These are phyloP conservation scores for Nidula microcarpa DNA, from an alignment of 768 basidiomycete genomes.

Conservation along the genomic window DNA sequence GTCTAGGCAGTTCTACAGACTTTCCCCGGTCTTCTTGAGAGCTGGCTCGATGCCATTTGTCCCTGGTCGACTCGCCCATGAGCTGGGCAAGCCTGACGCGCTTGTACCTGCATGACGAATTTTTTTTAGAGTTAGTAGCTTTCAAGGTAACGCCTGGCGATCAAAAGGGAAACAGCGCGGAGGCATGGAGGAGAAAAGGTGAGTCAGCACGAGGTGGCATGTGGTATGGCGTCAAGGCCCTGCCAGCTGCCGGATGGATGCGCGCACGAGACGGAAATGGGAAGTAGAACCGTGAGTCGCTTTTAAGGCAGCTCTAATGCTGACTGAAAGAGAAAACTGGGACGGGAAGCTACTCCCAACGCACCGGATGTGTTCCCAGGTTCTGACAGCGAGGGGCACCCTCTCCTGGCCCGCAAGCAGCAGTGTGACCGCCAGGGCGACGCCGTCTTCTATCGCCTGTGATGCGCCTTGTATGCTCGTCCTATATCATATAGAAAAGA, in stretches of 20 bases:
- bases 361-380: conserved; percentile 7
- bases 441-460: conserved; percentile 2
- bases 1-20: conserved; percentile 1
- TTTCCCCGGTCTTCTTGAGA: not conserved
- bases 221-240: not conserved
- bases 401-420: conserved; percentile 7
- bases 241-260: not conserved
- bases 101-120: not conserved
- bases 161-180: too few relatives aligned
- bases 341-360: not conserved
- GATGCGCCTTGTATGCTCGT: conserved; percentile 6
- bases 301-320: not conserved
- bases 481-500: not conserved
- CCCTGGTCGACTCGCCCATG: conserved; percentile 6
- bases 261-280: not conserved
- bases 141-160: too few relatives aligned
- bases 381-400: conserved; percentile 7
- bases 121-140: too few relatives aligned
- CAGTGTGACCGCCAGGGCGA: not conserved
- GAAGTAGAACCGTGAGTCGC: not conserved
- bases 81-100: conserved; percentile 4
- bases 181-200: too few relatives aligned
- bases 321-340: not conserved
- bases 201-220: too few relatives aligned
- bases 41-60: conserved; percentile 4